These are phyloP conservation scores for Backusella psychrophila DNA, from an alignment of 192 early-diverging fungal genomes.

Conservation along the genomic window DNA sequence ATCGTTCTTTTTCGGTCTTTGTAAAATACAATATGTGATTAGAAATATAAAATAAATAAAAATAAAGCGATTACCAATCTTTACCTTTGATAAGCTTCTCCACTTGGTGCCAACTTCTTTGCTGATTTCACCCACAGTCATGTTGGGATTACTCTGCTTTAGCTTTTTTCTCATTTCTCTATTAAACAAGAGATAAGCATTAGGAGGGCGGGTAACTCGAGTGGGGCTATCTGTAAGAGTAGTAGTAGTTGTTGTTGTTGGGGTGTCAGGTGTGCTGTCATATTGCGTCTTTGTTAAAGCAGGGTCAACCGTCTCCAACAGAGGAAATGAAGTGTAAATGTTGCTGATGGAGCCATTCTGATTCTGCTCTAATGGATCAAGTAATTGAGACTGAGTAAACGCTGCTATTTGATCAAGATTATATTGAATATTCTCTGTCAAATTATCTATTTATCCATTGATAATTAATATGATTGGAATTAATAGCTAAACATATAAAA, in stretches of 20 bases:
- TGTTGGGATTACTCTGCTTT: constrained; percentile 50
- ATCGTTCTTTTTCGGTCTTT: constrained; percentile 37
- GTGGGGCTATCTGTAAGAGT: constrained; percentile 13
- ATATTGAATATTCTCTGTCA: constrained; percentile 15
- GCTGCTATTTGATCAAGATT: constrained; percentile 1
- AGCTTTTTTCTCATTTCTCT: constrained; percentile 58
- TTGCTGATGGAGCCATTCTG: not conserved
- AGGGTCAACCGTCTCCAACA: not conserved
- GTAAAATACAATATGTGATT: not conserved
- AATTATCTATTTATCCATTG: constrained; percentile 2
- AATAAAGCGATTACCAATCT: not conserved
- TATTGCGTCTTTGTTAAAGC: constrained; percentile 11
- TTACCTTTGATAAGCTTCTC: constrained; percentile 43
- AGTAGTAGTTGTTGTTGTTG: not conserved
- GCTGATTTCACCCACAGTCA: constrained; percentile 61
- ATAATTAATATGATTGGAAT: not conserved
- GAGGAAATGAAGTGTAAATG: constrained; percentile 1
- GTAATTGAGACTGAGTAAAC: not conserved
- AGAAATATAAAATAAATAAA: not conserved
- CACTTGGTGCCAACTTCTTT: constrained; percentile 53
- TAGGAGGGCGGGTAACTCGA: constrained; percentile 53
- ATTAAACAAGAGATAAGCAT: constrained; percentile 60
- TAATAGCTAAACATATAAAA: not conserved
- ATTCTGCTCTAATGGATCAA: constrained; percentile 8
- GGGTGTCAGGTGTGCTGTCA: constrained; percentile 11